phyloP scores from a whole-genome alignment of 768 basidiomycete species.

The Rickenella mellea region DNA sequence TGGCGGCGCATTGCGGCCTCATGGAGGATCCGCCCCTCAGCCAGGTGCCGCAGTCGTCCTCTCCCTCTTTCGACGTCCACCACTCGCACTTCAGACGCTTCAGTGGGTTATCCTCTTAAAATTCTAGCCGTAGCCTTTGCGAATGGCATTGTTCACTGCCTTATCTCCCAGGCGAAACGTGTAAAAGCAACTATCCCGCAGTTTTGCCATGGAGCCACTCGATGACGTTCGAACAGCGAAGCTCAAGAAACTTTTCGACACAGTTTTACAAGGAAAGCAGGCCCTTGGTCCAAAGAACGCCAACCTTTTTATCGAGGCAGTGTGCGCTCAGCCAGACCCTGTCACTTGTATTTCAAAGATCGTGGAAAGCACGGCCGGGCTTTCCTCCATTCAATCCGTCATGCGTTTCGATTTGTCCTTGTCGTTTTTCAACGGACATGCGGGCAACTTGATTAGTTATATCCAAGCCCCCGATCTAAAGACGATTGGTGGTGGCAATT shows the following conservation, averaged over 20 bases:
- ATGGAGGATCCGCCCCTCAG: too few relatives aligned
- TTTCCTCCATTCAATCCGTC: conserved; percentile 27
- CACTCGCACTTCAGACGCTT: too few relatives aligned
- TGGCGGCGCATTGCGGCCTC: too few relatives aligned
- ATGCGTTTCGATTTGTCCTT: conserved; percentile 29
- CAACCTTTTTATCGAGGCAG: conserved; percentile 34
- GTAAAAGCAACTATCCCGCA: too few relatives aligned
- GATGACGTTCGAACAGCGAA: conserved; percentile 11
- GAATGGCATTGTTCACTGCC: too few relatives aligned
- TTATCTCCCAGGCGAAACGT: too few relatives aligned
- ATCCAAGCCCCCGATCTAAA: conserved; percentile 27
- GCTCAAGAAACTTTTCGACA: conserved; percentile 25
- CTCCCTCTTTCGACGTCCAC: too few relatives aligned
- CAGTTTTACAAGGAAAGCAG: conserved; percentile 21
- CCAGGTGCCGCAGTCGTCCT: too few relatives aligned
- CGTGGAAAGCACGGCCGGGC: conserved; percentile 24
- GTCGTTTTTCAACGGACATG: conserved; percentile 34
- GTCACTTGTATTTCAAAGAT: conserved; percentile 28
- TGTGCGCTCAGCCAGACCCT: conserved; percentile 31
- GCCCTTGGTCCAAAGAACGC: conserved; percentile 18
- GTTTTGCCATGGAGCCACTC: conserved; percentile 8
- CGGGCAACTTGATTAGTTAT: conserved; percentile 25
- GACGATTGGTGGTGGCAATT: conserved; percentile 31
- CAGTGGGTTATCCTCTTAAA: too few relatives aligned
- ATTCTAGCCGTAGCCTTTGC: too few relatives aligned